These are phyloP conservation scores for Astrocystis sublimbata DNA, from an alignment of 495 filamentous ascomycete species.

Conservation along the genomic window DNA sequence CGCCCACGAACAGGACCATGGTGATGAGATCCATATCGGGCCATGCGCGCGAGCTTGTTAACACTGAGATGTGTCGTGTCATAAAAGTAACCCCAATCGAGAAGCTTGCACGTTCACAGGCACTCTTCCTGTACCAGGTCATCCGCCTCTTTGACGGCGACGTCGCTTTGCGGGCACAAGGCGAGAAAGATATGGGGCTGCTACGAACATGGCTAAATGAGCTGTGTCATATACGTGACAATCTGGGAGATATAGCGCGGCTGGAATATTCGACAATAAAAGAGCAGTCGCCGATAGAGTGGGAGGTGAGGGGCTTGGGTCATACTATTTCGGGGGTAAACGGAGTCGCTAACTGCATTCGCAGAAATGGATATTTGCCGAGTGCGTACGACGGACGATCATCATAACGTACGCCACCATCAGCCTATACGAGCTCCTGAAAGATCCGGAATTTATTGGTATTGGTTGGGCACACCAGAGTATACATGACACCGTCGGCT, in stretches of 20 bases:
- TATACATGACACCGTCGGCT: not conserved
- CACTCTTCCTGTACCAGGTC: constrained; percentile 33
- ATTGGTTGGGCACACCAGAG: not conserved
- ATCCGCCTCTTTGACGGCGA: constrained; percentile 40
- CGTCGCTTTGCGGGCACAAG: constrained; percentile 29
- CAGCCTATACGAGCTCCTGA: constrained; percentile 25
- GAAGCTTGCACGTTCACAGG: constrained; percentile 35
- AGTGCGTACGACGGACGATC: constrained; percentile 34
- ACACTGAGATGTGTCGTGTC: constrained; percentile 1
- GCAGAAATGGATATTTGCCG: constrained; percentile 37
- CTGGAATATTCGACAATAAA: not conserved
- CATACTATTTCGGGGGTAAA: not conserved
- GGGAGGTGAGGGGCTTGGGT: constrained; percentile 26
- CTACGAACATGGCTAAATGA: constrained; percentile 29
- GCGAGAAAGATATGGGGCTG: constrained; percentile 30
- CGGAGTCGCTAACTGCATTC: not conserved
- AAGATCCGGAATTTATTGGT: constrained; percentile 15
- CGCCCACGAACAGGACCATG: constrained; percentile 24
- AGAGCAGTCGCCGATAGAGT: constrained; percentile 20
- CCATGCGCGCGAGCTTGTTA: constrained; percentile 25
- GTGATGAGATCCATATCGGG: constrained; percentile 28
- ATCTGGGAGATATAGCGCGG: constrained; percentile 18
- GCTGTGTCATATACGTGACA: constrained; percentile 31
- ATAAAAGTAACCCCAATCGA: constrained; percentile 26
- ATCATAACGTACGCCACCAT: constrained; percentile 31